Percentiles rank a stretch among this genome's conserved stretches.
These are phyloP conservation scores for Agapanthus africanus DNA, from an alignment of 106 monocot genomes.

Conservation along the genomic window DNA sequence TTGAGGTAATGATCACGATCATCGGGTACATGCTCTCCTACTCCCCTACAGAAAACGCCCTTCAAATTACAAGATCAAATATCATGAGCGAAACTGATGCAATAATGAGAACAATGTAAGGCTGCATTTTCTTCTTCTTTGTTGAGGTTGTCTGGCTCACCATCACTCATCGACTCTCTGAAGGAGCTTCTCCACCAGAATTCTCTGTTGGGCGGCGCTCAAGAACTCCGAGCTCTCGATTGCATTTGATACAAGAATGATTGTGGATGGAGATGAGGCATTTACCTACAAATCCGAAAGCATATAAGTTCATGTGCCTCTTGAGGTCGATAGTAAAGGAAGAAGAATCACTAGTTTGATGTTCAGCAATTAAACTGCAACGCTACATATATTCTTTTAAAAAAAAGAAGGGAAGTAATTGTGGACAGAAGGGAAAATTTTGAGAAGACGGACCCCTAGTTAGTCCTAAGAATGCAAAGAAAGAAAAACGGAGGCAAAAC, in stretches of 20 bases:
- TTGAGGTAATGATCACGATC: too few relatives aligned
- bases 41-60: too few relatives aligned
- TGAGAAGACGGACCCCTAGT: not conserved
- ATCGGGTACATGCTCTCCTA: too few relatives aligned
- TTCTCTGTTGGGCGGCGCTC: constrained; percentile 59
- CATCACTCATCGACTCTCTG: constrained; percentile 35
- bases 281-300: constrained; percentile 55
- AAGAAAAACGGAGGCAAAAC: not conserved
- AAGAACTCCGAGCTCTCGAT: constrained; percentile 77
- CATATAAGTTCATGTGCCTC: not conserved
- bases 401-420: not conserved
- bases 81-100: too few relatives aligned
- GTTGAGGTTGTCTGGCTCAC: too few relatives aligned
- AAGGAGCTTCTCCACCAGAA: constrained; percentile 84
- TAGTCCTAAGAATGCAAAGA: not conserved
- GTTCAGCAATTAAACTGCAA: not conserved
- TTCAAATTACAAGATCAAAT: too few relatives aligned
- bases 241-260: constrained; percentile 75
- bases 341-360: not conserved
- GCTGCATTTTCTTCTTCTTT: too few relatives aligned
- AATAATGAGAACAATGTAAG: too few relatives aligned
- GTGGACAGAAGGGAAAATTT: not conserved
- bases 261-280: constrained; percentile 52
- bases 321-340: not conserved
- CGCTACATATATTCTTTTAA: not conserved